Conservation (phyloP, 306 rosid genomes). For the Cyamopsis tetragonoloba region DNA sequence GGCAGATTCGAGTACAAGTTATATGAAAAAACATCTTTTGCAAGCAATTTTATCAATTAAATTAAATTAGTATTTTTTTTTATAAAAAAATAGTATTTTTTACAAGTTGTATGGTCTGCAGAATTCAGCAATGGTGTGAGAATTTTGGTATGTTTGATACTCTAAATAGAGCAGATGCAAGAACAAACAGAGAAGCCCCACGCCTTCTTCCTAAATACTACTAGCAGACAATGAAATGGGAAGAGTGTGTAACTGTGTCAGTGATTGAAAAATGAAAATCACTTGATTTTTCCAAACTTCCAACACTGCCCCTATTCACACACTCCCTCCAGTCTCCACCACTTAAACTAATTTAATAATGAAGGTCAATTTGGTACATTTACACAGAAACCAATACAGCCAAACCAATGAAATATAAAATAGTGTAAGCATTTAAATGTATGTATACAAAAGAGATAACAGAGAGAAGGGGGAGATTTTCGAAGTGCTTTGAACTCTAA, state of each 20-base stretch:
- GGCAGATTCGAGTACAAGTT: not conserved
- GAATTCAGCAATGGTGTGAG: not conserved
- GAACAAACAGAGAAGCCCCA: slow-evolving; percentile 24
- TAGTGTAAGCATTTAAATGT: slow-evolving; percentile 28
- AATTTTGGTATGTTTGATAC: slow-evolving; percentile 3
- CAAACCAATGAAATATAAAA: slow-evolving; percentile 30
- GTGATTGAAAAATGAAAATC: not conserved
- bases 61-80: too few species aligned
- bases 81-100: too few species aligned
- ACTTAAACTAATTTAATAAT: not conserved
- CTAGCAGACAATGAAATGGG: slow-evolving; percentile 14
- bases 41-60: not conserved
- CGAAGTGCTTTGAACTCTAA: slow-evolving; percentile 41
- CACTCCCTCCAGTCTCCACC: not conserved
- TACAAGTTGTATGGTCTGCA: not conserved
- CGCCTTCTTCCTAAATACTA: slow-evolving; percentile 10
- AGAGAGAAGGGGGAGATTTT: slow-evolving; percentile 21
- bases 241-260: not conserved
- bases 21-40: not conserved
- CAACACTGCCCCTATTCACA: slow-evolving; percentile 4
- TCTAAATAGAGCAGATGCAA: not conserved
- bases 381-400: slow-evolving; percentile 14
- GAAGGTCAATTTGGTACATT: slow-evolving; percentile 41
- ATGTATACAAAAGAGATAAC: not conserved
- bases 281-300: not conserved